Evolutionary conservation across 129 eudicot genomes (phyloP), one percentile per base, ranked within the genome.

Genomic region (Escallonia herrerae): DNA sequence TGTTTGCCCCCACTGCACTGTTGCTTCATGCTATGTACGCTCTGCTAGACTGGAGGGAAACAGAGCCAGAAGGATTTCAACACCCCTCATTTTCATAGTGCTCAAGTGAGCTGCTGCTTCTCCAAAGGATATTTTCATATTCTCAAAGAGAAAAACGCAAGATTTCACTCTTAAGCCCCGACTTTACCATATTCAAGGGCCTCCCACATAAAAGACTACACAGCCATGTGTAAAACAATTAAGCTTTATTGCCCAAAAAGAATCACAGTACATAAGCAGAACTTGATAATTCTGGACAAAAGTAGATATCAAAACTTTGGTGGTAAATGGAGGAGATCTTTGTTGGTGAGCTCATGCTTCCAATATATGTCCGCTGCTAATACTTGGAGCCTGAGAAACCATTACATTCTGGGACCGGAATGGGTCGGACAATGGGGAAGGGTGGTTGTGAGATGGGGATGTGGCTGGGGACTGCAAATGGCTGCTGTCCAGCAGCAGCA

Each of bases 381-480:
- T 22, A 82, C 68, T 90, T 86, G 69, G 87, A 72, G 70, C 78
- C 79, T 8, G 77, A 61, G 56, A 79, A 81, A 53, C 80, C 82
- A 63, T 82, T 80, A 11, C 87, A 43, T 50, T 85, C 91, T 2
- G 82, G 80, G 61, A 79, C 61, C 5, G 85, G 62, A 37, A 84
- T 65, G 4, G 90, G 88, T 3, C 72, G 83, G 38, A 83, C 67
- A 51, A 87, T 58, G 9, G 89, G 95, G 66, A 82, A 90, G 14
- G 69, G 62, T 40, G 81, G 91, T 66, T 81, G 97, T 8, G 95
- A 80, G 8, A 80, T 62, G 45, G 89, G 95, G 57, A 84, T 56
- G 59, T 83, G 82, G 72, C 73, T 56, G 44, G 87, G 91, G 67
- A 86, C 59, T 57, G 80, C 65, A 71, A 56, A 80, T 13, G 78